Evolutionary conservation across 1,139 yeast species (phyloP).

Genomic region (Hyphopichia burtonii): DNA sequence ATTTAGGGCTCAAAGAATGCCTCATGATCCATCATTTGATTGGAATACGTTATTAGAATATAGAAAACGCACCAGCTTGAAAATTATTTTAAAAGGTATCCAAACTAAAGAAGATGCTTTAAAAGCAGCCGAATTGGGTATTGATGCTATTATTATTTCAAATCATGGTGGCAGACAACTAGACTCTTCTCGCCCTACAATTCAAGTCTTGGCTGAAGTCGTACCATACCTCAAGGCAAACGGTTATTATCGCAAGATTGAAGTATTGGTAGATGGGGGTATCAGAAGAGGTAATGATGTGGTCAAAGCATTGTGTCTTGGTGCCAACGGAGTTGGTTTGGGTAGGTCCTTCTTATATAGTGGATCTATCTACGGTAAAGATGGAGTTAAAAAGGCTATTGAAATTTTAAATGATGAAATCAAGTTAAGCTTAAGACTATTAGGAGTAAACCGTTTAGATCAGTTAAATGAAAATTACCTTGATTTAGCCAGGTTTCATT

Average conservation of each 20-base stretch:
- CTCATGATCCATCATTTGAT: slow-evolving; percentile 8
- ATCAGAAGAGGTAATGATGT: slow-evolving; percentile 47
- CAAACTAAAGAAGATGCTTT: slow-evolving; percentile 45
- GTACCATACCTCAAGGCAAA: slow-evolving; percentile 28
- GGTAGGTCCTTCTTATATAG: slow-evolving; percentile 45
- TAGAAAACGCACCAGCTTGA: slow-evolving; percentile 10
- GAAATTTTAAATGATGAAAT: slow-evolving; percentile 41
- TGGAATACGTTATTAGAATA: slow-evolving; percentile 8
- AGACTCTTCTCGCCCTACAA: slow-evolving; percentile 40
- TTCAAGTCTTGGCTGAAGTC: slow-evolving; percentile 41
- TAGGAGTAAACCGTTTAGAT: slow-evolving; percentile 35
- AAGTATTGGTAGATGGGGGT: slow-evolving; percentile 47
- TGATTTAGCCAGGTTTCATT: not conserved
- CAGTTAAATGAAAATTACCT: slow-evolving; percentile 19
- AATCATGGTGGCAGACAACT: slow-evolving; percentile 51
- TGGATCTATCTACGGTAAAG: slow-evolving; percentile 43
- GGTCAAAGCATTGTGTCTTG: slow-evolving; percentile 45
- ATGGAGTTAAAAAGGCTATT: slow-evolving; percentile 40
- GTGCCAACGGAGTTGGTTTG: slow-evolving; percentile 49
- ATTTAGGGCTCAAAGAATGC: slow-evolving; percentile 1
- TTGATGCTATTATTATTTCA: slow-evolving; percentile 43
- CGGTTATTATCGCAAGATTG: slow-evolving; percentile 25
- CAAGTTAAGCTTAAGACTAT: slow-evolving; percentile 38
- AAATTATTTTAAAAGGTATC: slow-evolving; percentile 44
- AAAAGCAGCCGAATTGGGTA: slow-evolving; percentile 36